Base-by-base conservation (phyloP, 148 eudicot genomes). In the Rhododendron mucronatum region DNA sequence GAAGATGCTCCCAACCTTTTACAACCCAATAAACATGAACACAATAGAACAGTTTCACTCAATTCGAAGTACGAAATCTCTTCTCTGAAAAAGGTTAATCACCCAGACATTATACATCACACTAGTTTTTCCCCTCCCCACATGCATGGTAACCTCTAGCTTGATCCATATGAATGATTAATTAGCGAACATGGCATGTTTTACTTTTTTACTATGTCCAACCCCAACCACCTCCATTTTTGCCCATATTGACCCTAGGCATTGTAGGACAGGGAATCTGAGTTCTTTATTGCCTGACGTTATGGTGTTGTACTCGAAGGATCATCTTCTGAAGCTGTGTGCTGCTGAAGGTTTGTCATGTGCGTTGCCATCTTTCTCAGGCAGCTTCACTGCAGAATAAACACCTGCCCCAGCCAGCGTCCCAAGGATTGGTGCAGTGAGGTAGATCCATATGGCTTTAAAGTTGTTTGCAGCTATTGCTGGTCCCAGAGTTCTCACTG, bases 401-500 rank as follows among this genome's bases (percentile, higher is more conserved):
- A 91, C 91, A 55, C 97, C 98, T 61, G 98, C 99, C 78, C 99
- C 99, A 55, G 92, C 92, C 45, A 96, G 94, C 78, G 99, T 95
- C 28, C 99, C 99, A 0, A 96, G 92, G 84, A 95, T 74, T 33
- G 98, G 99, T 78, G 99, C 96, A 83, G 93, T 94, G 76, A 95
- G 83, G 91, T 97, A 97, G 45, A 97, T 83, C 99, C 98, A 97
- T 84, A 97, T 83, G 81, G 88, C 98, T 90, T 91, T 90, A 84
- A 82, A 97, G 92, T 95, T 97, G 80, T 91, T 91, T 86, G 91
- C 96, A 21, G 96, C 98, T 91, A 95, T 89, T 82, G 99, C 98
- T 85, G 99, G 99, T 71, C 99, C 99, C 85, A 97, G 55, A 77
- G 95, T 97, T 89, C 99, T 92, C 71, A 93, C 99, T n/a, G 98